A percentile compares a stretch with the other conserved stretches of the same genome.
These are phyloP conservation scores for Ogataea kodamae DNA, from an alignment of 805 yeast genomes.

Conservation along the genomic window DNA sequence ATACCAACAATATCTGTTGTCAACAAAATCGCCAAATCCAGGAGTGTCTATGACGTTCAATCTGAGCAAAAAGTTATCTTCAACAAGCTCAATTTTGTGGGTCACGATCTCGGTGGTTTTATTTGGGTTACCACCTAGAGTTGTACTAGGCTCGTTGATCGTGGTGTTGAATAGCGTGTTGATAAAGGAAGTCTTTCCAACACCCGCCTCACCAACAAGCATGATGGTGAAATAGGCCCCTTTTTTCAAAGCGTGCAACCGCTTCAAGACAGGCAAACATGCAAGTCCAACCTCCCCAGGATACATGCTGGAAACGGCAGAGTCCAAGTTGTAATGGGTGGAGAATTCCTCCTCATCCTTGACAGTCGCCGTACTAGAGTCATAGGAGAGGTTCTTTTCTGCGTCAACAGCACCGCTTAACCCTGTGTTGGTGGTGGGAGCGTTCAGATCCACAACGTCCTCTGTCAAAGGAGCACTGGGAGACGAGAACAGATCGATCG, in stretches of 20 bases:
- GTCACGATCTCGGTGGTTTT: conserved; percentile 33
- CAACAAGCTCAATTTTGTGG: conserved; percentile 51
- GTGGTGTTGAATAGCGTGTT: conserved; percentile 69
- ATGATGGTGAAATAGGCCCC: conserved; percentile 79
- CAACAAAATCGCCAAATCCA: conserved; percentile 69
- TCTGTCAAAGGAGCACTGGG: conserved; percentile 18
- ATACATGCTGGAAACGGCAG: conserved; percentile 25
- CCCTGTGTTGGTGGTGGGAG: conserved; percentile 9
- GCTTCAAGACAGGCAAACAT: conserved; percentile 31
- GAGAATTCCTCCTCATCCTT: conserved; percentile 16
- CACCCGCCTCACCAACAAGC: conserved; percentile 84
- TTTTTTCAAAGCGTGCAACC: conserved; percentile 37
- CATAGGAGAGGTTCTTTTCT: conserved; percentile 10
- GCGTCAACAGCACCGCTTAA: conserved; percentile 9
- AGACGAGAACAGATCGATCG: conserved; percentile 21
- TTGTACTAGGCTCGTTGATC: conserved; percentile 29
- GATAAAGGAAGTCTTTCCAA: conserved; percentile 78
- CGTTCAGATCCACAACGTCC: conserved; percentile 13
- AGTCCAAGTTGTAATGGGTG: conserved; percentile 28
- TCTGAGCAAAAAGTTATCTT: conserved; percentile 54
- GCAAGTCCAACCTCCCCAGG: conserved; percentile 29
- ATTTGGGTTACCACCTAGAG: conserved; percentile 27
- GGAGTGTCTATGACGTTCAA: conserved; percentile 69
- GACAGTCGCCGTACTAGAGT: conserved; percentile 16
- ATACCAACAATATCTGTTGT: conserved; percentile 64